Percentiles rank a stretch among this genome's conserved stretches.
phyloP scores from a whole-genome alignment of 2,329 filamentous ascomycete species.

The Blumeria hordei region DNA sequence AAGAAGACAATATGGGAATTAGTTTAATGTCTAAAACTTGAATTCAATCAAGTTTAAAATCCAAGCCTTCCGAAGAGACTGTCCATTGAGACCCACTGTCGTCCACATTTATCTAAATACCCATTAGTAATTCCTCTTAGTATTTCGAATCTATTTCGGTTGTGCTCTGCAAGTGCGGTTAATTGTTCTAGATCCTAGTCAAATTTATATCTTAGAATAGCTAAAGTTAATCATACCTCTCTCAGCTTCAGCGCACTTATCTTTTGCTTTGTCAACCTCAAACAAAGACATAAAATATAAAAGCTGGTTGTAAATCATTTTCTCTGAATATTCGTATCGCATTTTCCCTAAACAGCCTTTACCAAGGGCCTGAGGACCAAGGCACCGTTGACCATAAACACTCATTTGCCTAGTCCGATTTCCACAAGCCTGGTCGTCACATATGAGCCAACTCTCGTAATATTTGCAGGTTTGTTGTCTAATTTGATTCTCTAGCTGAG shows the following conservation, averaged over 20 bases:
- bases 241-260: conserved; percentile 23
- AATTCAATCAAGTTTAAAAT: conserved; percentile 16
- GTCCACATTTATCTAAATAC: conserved; percentile 72
- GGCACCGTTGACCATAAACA: conserved; percentile 74
- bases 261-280: conserved; percentile 64
- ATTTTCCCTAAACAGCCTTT: conserved; percentile 69
- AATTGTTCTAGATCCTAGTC: conserved; percentile 20
- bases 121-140: conserved; percentile 54
- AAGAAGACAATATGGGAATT: neutral
- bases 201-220: conserved; percentile 8
- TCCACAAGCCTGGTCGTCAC: conserved; percentile 70
- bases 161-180: conserved; percentile 52
- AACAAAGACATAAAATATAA: conserved; percentile 68
- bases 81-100: conserved; percentile 89
- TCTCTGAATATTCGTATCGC: conserved; percentile 70
- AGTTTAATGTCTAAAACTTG: neutral
- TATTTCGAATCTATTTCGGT: conserved; percentile 53
- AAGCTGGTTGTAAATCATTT: conserved; percentile 83
- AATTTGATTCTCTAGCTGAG: conserved; percentile 70
- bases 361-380: conserved; percentile 67
- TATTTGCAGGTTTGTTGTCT: conserved; percentile 57
- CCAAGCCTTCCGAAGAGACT: conserved; percentile 50
- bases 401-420: conserved; percentile 76
- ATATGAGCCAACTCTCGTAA: conserved; percentile 80
- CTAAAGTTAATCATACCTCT: conserved; percentile 15